Evolutionary conservation across 2,329 filamentous ascomycete species (phyloP).

Genomic region (Stagonosporopsis rhizophila): DNA sequence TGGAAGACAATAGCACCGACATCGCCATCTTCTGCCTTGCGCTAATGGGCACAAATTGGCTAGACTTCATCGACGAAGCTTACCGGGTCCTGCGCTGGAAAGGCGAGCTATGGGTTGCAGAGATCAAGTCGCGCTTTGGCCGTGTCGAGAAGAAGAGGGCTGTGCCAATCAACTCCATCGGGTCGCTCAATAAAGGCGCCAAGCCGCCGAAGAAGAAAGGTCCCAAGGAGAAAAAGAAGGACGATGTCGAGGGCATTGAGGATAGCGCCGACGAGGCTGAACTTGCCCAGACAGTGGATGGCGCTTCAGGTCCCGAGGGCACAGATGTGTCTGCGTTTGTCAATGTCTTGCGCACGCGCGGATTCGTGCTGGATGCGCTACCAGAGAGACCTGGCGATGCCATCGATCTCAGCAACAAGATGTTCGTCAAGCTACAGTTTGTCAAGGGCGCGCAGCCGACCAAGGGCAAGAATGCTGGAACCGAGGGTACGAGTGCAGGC

Average conservation of each 20-base stretch:
- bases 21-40: conserved; percentile 94
- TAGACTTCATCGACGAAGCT: conserved; percentile 94
- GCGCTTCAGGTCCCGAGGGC: conserved; percentile 68
- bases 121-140: conserved; percentile 93
- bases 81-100: conserved; percentile 91
- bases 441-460: conserved; percentile 79
- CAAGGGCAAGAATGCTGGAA: conserved; percentile 74
- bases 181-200: conserved; percentile 45
- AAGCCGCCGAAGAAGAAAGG: conserved; percentile 34
- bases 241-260: conserved; percentile 57
- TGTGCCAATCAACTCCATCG: conserved; percentile 69
- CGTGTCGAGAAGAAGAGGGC: conserved; percentile 61
- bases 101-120: conserved; percentile 94
- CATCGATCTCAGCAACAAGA: conserved; percentile 88
- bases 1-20: conserved; percentile 77
- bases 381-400: conserved; percentile 64
- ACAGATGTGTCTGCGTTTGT: conserved; percentile 90
- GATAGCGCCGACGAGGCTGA: conserved; percentile 65
- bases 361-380: conserved; percentile 74
- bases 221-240: conserved; percentile 51
- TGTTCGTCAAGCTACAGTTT: conserved; percentile 99
- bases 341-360: conserved; percentile 78
- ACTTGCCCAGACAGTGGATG: conserved; percentile 70
- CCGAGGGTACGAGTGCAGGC: conserved; percentile 48
- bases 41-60: conserved; percentile 99